Conservation (phyloP, 2,329 filamentous ascomycete species). For the Setomelanomma holmii region DNA sequence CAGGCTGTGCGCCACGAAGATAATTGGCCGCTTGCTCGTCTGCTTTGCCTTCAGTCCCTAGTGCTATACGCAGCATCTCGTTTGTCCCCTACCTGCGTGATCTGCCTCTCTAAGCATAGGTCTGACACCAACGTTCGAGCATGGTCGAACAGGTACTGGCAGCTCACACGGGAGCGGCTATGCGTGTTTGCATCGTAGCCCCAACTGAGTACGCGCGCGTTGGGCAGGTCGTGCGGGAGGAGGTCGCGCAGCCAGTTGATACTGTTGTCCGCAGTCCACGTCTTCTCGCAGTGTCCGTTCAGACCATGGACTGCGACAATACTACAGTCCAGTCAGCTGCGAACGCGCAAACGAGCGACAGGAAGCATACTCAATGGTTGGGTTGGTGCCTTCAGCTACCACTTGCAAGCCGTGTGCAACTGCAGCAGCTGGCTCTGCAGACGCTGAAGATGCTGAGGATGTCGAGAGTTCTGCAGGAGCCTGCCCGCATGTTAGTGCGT, state of each 20-base stretch:
- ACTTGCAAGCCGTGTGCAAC: not conserved
- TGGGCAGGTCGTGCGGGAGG: too few species aligned
- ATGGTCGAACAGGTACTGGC: not conserved
- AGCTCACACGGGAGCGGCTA: not conserved
- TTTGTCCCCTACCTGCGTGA: too few species aligned
- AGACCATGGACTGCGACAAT: constrained; percentile 36
- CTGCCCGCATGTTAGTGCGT: not conserved
- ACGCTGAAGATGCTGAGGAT: not conserved
- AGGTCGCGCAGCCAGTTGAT: constrained; percentile 35
- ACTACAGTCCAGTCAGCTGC: constrained; percentile 17
- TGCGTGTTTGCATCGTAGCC: not conserved
- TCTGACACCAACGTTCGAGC: not conserved
- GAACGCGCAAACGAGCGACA: not conserved
- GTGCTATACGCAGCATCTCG: too few species aligned
- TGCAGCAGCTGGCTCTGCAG: not conserved
- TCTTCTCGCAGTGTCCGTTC: constrained; percentile 31
- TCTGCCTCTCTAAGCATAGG: too few species aligned
- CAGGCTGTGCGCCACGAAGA: too few species aligned
- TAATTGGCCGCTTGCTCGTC: too few species aligned
- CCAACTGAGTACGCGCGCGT: not conserved
- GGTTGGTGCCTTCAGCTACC: not conserved
- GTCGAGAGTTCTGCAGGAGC: not conserved
- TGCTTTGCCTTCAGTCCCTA: too few species aligned
- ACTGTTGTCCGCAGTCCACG: constrained; percentile 29
- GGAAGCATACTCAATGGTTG: constrained; percentile 15